Percentiles rank a stretch among this genome's conserved stretches.
Conservation (phyloP, 2,329 filamentous ascomycete genomes). For the Chaetomium olivaceum region DNA sequence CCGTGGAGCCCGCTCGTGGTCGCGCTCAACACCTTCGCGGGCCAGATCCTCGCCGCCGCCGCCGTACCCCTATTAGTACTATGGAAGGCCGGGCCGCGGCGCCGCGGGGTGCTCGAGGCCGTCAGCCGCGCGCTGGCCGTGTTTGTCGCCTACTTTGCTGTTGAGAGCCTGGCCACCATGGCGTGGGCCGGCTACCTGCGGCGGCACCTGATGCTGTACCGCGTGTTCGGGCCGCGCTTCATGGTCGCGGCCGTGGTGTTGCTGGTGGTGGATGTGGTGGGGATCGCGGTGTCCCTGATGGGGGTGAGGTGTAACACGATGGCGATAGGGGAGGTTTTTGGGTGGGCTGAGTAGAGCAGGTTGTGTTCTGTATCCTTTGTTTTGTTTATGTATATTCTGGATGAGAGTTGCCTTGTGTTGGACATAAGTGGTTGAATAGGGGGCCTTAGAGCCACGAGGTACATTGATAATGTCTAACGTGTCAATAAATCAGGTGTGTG, state of each 20-base stretch:
- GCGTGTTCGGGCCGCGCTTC: conserved; percentile 89
- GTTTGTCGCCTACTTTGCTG: conserved; percentile 79
- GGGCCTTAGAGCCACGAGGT: background rate
- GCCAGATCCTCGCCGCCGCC: conserved; percentile 79
- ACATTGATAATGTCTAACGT: background rate
- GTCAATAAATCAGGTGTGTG: background rate
- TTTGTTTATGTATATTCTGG: background rate
- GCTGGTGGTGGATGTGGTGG: conserved; percentile 74
- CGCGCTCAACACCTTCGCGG: conserved; percentile 81
- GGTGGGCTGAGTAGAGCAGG: conserved; percentile 55
- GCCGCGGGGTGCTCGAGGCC: conserved; percentile 66
- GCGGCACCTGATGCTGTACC: conserved; percentile 92
- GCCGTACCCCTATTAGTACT: conserved; percentile 79
- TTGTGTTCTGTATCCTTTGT: background rate
- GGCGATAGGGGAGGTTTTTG: conserved; percentile 85
- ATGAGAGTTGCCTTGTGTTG: background rate
- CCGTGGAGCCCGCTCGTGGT: conserved; percentile 86
- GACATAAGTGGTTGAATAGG: background rate
- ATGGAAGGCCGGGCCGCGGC: conserved; percentile 85
- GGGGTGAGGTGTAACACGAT: conserved; percentile 75
- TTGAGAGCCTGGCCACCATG: conserved; percentile 81
- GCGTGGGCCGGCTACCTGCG: conserved; percentile 86
- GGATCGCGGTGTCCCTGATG: conserved; percentile 67
- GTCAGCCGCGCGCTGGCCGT: conserved; percentile 70
- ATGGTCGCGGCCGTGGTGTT: conserved; percentile 76